Evolutionary conservation across 108 stramenopile genomes (phyloP).

Genomic region (Cylindrotheca closterium): DNA sequence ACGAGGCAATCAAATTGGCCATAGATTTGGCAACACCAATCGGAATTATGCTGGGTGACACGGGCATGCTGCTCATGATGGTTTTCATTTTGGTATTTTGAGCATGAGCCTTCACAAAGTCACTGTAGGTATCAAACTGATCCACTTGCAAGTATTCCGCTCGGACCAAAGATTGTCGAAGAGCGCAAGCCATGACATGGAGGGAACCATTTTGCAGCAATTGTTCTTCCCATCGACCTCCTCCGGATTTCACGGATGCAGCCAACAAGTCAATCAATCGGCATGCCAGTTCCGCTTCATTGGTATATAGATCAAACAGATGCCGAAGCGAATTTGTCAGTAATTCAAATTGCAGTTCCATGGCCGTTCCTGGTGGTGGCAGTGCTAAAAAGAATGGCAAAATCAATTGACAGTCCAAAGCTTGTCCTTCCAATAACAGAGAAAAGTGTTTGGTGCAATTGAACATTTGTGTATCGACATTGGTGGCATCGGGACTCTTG

Average conservation of each 20-base stretch:
- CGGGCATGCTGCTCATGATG: slow-evolving; percentile 23
- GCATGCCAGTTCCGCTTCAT: slow-evolving; percentile 52
- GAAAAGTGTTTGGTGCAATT: slow-evolving; percentile 30
- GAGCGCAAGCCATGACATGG: slow-evolving; percentile 55
- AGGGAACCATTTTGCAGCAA: slow-evolving; percentile 73
- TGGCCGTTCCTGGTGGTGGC: slow-evolving; percentile 53
- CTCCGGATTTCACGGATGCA: slow-evolving; percentile 54
- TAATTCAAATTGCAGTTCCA: slow-evolving; percentile 46
- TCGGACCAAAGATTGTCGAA: slow-evolving; percentile 70
- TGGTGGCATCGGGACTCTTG: slow-evolving; percentile 15
- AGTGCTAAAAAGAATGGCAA: slow-evolving; percentile 77
- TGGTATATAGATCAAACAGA: slow-evolving; percentile 58
- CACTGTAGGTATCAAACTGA: slow-evolving; percentile 16
- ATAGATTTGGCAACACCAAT: slow-evolving; percentile 41
- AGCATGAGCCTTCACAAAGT: slow-evolving; percentile 42
- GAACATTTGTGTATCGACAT: slow-evolving; percentile 36
- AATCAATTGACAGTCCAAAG: slow-evolving; percentile 31
- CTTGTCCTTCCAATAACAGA: slow-evolving; percentile 38
- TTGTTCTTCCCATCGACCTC: slow-evolving; percentile 71
- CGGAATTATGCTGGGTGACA: slow-evolving; percentile 48
- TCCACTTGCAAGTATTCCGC: slow-evolving; percentile 37
- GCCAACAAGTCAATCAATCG: slow-evolving; percentile 51
- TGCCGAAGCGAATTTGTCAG: slow-evolving; percentile 50
- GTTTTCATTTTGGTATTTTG: slow-evolving; percentile 15
- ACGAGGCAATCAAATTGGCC: slow-evolving; percentile 52